Base-by-base conservation (phyloP, 495 filamentous ascomycete genomes). In the Penicillium argentinense region DNA sequence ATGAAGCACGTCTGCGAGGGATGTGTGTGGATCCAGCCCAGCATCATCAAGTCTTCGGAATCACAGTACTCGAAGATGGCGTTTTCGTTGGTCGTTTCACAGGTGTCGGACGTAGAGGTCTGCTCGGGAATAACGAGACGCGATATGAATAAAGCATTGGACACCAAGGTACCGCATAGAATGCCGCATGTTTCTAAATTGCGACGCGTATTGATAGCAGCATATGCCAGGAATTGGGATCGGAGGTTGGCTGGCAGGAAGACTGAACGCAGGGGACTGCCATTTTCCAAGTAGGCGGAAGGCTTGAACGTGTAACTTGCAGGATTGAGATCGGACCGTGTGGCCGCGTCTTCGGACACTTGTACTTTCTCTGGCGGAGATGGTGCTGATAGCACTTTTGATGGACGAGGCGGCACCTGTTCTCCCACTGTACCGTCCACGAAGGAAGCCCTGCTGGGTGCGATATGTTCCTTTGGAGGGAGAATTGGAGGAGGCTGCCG, bases 1-100 rank as follows among this genome's bases (percentile, higher is more conserved):
- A 98, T 93, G 63, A 98, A 98, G 63, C 93, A 98, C 1, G 89
- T 95, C 71, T 98, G 95, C 0, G 84, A 88, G 0, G 93, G 93
- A 62, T 98, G 93, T 0, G 93, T 98, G 63, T 98, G 93, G 45
- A 98, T 98, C 93, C 93, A 98, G 42, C 93, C 93, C 7, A 97
- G 76, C 48, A 93, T 83, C 69, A 97, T 84, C 28, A 97, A 61
- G 33, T 96, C 88, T 55, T 96, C 84, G 5, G 73, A 76, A 53
- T 92, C 84, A 57, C 88, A 92, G 60, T 91, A 97, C 24, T 95
- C 88, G 33, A 96, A 87, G 17, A 96, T 77, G 0, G 79, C 82
- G 26, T 74, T 76, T 58, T 96, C 92, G 54, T 96, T 91, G 19
- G 87, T 79, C 4, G 86, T 97, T 56, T 96, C 91, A 64, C 93